Evolutionary conservation across 2,329 filamentous ascomycete genomes (phyloP).

Genomic region (Aspergillus felis): DNA sequence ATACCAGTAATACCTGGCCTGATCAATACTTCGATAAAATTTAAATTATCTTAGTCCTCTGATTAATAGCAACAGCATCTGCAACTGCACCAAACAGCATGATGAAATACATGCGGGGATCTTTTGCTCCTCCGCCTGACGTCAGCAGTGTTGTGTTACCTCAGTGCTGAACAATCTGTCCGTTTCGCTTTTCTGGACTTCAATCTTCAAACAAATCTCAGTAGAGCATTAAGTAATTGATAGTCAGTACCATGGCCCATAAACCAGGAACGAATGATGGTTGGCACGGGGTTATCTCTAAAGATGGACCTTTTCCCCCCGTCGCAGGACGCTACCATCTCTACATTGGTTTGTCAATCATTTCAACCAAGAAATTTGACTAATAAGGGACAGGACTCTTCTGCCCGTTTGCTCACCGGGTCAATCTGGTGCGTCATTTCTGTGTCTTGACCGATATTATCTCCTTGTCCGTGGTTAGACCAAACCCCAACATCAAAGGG

Average conservation of each 20-base stretch:
- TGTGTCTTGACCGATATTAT: slow-evolving; percentile 55
- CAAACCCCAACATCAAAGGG: slow-evolving; percentile 63
- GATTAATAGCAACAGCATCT: background rate
- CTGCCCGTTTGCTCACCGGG: slow-evolving; percentile 62
- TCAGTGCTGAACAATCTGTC: background rate
- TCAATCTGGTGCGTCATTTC: slow-evolving; percentile 54
- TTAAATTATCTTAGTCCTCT: background rate
- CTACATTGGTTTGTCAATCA: slow-evolving; percentile 42
- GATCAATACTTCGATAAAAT: background rate
- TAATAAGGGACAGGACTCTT: slow-evolving; percentile 41
- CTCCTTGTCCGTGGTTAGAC: slow-evolving; percentile 56
- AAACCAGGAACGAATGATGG: slow-evolving; percentile 21
- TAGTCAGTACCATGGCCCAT: slow-evolving; percentile 12
- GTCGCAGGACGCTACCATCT: slow-evolving; percentile 53
- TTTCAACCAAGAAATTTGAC: background rate
- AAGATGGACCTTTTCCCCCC: slow-evolving; percentile 46
- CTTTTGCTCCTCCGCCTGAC: background rate
- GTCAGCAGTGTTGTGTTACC: background rate
- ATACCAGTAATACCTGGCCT: background rate
- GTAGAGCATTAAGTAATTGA: background rate
- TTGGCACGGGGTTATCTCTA: slow-evolving; percentile 51
- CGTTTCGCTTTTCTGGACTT: background rate
- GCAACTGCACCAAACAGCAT: background rate
- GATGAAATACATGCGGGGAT: background rate
- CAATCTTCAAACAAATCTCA: background rate